Evolutionary conservation across 2,329 filamentous ascomycete species (phyloP).

Genomic region (Arthroderma uncinatum): DNA sequence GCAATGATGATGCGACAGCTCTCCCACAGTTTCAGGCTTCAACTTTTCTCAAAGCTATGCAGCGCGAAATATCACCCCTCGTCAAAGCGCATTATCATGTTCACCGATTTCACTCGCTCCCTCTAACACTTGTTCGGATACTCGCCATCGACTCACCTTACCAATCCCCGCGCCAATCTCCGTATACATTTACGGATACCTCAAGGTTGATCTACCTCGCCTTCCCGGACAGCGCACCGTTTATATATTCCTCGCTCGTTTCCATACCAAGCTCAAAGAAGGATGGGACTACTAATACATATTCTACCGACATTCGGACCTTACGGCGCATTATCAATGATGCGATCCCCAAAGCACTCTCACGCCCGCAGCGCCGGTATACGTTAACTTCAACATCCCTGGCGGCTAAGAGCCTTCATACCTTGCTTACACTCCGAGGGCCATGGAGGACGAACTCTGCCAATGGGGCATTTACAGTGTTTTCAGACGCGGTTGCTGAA

Average conservation of each 20-base stretch:
- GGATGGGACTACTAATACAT: conserved; percentile 16
- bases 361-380: conserved; percentile 60
- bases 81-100: conserved; percentile 78
- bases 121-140: conserved; percentile 63
- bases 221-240: conserved; percentile 69
- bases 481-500: conserved; percentile 52
- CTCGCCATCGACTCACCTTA: conserved; percentile 75
- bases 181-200: conserved; percentile 42
- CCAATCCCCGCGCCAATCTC: conserved; percentile 40
- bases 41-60: conserved; percentile 66
- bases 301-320: conserved; percentile 46
- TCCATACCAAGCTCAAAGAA: conserved; percentile 30
- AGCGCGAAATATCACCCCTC: conserved; percentile 61
- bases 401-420: conserved; percentile 58
- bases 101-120: conserved; percentile 52
- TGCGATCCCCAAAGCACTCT: conserved; percentile 72
- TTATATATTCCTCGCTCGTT: conserved; percentile 54
- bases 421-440: conserved; percentile 58
- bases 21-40: conserved; percentile 66
- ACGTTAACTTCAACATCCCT: conserved; percentile 57
- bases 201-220: conserved; percentile 67
- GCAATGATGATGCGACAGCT: conserved; percentile 27
- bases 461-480: conserved; percentile 68
- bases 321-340: conserved; percentile 62
- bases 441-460: conserved; percentile 59